These are phyloP conservation scores for Citrus australasica DNA, from an alignment of 345 rosid genomes.

Conservation along the genomic window DNA sequence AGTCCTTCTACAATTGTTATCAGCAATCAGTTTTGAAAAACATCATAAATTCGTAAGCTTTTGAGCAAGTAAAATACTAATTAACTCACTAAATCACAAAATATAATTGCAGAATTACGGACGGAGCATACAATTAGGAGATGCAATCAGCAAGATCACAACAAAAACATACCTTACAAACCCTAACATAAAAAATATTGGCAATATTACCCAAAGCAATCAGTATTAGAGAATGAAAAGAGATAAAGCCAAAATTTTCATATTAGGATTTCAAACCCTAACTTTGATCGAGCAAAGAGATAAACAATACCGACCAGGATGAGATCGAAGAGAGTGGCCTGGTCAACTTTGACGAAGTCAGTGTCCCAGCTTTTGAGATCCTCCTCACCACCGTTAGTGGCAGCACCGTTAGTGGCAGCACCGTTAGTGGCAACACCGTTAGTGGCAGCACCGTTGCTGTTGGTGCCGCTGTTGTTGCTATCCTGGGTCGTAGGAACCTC, in stretches of 20 bases:
- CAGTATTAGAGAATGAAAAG: not conserved
- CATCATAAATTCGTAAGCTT: no score
- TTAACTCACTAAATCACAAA: not conserved
- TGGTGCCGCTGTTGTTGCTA: not conserved
- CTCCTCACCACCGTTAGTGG: conserved; percentile 14
- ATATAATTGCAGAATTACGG: no score
- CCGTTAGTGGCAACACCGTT: not conserved
- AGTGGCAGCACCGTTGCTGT: not conserved
- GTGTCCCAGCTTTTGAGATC: conserved; percentile 52
- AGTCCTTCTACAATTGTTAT: no score
- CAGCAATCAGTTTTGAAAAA: no score
- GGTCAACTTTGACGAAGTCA: conserved; percentile 52
- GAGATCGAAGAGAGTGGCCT: conserved; percentile 46
- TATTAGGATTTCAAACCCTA: not conserved
- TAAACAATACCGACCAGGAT: conserved; percentile 28
- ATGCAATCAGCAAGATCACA: not conserved
- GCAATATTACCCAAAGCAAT: not conserved
- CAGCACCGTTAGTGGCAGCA: not conserved
- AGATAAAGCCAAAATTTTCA: not conserved
- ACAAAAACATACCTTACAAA: not conserved
- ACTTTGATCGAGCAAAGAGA: not conserved
- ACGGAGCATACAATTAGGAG: not conserved
- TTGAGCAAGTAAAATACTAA: not conserved
- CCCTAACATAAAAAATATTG: not conserved
- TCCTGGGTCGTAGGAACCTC: conserved; percentile 27